Evolutionary conservation across 257 asterid genomes (phyloP).

Genomic region (Gentiana macrophylla): DNA sequence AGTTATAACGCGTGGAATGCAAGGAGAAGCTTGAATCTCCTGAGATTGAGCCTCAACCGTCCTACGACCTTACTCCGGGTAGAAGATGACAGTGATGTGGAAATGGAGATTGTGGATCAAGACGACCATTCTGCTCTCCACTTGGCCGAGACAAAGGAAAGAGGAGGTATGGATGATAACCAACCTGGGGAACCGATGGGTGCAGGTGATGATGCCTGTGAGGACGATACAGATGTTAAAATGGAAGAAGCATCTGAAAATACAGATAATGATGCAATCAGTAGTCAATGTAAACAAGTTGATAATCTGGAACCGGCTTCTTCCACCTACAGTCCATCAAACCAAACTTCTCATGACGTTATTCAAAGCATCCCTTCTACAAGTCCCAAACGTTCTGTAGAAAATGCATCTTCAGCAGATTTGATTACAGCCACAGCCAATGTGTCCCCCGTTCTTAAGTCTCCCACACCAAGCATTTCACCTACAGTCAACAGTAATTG

Average conservation of each 20-base stretch:
- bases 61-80: constrained; percentile 53
- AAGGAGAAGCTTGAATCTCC: constrained; percentile 80
- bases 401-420: constrained; percentile 25
- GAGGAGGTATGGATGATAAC: constrained; percentile 5
- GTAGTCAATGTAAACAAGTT: constrained; percentile 6
- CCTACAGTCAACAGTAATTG: constrained; percentile 49
- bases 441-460: constrained; percentile 42
- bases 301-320: constrained; percentile 4
- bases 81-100: constrained; percentile 85
- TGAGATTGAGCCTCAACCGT: constrained; percentile 84
- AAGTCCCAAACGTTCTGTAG: constrained; percentile 22
- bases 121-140: constrained; percentile 15
- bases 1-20: constrained; percentile 80
- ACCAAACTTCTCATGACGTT: constrained; percentile 20
- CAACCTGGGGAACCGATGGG: constrained; percentile 4
- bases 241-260: constrained; percentile 58
- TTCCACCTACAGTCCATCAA: constrained; percentile 8
- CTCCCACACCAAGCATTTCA: constrained; percentile 84
- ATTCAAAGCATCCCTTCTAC: constrained; percentile 24
- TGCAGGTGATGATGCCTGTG: constrained; percentile 21
- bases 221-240: constrained; percentile 50
- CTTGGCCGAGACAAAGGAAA: constrained; percentile 6
- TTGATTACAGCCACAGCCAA: constrained; percentile 27
- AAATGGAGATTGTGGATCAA: constrained; percentile 84
- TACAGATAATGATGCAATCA: constrained; percentile 25